Conservation (phyloP, 169 alveolate genomes). For the Blepharisma undulans region DNA sequence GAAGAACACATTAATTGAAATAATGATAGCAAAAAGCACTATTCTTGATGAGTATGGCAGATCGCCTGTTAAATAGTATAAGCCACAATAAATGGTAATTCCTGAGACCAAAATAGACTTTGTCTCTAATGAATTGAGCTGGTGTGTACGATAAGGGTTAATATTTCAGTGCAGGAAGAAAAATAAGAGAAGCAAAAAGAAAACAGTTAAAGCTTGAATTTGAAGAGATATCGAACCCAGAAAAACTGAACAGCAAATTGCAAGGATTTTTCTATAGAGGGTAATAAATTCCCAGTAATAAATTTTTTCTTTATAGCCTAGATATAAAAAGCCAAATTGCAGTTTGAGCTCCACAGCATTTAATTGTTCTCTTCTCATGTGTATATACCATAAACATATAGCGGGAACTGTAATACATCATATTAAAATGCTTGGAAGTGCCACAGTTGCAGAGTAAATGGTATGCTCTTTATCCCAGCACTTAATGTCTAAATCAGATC, state of each 20-base stretch:
- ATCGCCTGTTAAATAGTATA: constrained; percentile 31
- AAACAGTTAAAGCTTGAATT: constrained; percentile 45
- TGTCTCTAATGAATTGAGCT: constrained; percentile 38
- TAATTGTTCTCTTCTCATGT: neutral
- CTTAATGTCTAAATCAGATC: constrained; percentile 28
- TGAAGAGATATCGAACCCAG: neutral
- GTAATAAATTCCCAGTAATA: constrained; percentile 55
- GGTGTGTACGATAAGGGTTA: constrained; percentile 38
- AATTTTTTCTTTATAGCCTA: constrained; percentile 37
- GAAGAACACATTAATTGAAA: neutral
- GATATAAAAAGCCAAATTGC: constrained; percentile 50
- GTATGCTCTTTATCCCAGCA: constrained; percentile 58
- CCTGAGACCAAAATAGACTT: constrained; percentile 36
- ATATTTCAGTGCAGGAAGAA: constrained; percentile 25
- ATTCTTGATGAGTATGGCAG: neutral
- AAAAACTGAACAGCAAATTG: constrained; percentile 42
- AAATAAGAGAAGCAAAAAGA: constrained; percentile 31
- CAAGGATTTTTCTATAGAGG: constrained; percentile 40
- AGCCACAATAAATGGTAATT: constrained; percentile 52
- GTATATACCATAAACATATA: neutral
- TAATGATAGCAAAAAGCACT: neutral
- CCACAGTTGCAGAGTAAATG: constrained; percentile 40
- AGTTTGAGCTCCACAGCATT: neutral
- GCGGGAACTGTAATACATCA: constrained; percentile 65
- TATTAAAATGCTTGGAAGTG: constrained; percentile 51